A percentile compares a stretch with the other conserved stretches of the same genome.
These are phyloP conservation scores for Russula brevipes DNA, from an alignment of 768 basidiomycete species.

Conservation along the genomic window DNA sequence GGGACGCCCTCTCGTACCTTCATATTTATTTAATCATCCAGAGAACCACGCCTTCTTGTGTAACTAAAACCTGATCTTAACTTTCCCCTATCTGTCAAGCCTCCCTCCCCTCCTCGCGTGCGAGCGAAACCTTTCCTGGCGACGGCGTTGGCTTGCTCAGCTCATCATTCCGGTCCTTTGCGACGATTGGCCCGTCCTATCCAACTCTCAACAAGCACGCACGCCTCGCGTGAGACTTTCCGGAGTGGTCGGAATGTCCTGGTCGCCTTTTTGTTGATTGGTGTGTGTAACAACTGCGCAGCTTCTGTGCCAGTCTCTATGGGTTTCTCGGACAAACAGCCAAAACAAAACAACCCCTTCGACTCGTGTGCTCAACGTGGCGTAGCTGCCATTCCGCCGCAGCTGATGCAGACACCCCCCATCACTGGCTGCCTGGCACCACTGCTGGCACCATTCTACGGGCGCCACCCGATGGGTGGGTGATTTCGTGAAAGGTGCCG, in stretches of 20 bases:
- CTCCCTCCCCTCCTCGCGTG: not conserved
- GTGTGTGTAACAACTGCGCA: not conserved
- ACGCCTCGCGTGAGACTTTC: not conserved
- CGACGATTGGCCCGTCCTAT: not conserved
- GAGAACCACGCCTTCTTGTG: constrained; percentile 21
- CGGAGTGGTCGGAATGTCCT: not conserved
- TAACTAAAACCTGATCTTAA: constrained; percentile 18
- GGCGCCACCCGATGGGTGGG: not conserved
- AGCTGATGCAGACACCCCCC: constrained; percentile 9
- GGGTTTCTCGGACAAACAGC: not conserved
- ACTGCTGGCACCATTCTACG: not conserved
- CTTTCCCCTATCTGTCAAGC: constrained; percentile 21
- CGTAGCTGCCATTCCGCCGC: not conserved
- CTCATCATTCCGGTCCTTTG: no score
- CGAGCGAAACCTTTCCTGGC: not conserved
- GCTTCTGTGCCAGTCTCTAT: constrained; percentile 18
- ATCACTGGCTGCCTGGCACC: constrained; percentile 4
- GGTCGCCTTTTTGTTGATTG: not conserved
- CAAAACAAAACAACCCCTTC: not conserved
- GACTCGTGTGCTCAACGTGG: constrained; percentile 22
- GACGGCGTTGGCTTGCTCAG: not conserved
- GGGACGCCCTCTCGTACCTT: constrained; percentile 22
- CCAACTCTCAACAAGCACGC: not conserved
- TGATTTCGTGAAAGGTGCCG: constrained; percentile 15
- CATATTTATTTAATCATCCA: constrained; percentile 23